Evolutionary conservation across 2,329 filamentous ascomycete genomes (phyloP).

Genomic region (Ustilaginoidea virens): DNA sequence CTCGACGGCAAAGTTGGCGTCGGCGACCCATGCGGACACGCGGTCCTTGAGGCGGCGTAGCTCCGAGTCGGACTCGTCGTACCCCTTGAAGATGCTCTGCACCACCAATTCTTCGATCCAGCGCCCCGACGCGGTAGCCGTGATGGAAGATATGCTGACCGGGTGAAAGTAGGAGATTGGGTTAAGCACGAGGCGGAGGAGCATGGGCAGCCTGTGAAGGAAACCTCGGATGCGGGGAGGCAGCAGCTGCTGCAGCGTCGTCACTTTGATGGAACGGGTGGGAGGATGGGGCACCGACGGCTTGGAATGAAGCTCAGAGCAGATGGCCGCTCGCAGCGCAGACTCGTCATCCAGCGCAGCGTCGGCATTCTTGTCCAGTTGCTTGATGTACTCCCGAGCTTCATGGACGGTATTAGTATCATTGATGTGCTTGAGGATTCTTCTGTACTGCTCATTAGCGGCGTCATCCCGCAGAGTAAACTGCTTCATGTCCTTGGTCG

Average conservation of each 20-base stretch:
- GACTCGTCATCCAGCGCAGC: background rate
- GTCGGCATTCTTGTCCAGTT: background rate
- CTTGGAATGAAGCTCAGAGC: constrained; percentile 3
- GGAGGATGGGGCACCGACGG: constrained; percentile 5
- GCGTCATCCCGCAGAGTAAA: constrained; percentile 1
- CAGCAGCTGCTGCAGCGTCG: constrained; percentile 3
- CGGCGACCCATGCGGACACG: constrained; percentile 2
- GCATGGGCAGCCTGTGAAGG: constrained; percentile 4
- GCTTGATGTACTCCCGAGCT: background rate
- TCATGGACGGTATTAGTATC: background rate
- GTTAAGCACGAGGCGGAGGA: constrained; percentile 3
- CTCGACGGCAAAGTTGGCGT: constrained; percentile 4
- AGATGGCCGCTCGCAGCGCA: constrained; percentile 1
- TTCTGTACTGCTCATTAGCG: constrained; percentile 2
- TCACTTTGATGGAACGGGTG: constrained; percentile 4
- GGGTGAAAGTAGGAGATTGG: constrained; percentile 4
- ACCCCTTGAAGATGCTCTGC: constrained; percentile 3
- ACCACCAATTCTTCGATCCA: constrained; percentile 4
- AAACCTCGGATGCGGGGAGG: constrained; percentile 1
- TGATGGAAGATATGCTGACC: constrained; percentile 3
- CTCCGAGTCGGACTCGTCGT: constrained; percentile 3
- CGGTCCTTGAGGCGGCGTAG: constrained; percentile 1
- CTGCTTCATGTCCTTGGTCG: constrained; percentile 2
- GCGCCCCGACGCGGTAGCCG: constrained; percentile 3
- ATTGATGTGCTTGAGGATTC: constrained; percentile 1